Conservation (phyloP, 2,329 filamentous ascomycete species). For the Penicillium crustosum region DNA sequence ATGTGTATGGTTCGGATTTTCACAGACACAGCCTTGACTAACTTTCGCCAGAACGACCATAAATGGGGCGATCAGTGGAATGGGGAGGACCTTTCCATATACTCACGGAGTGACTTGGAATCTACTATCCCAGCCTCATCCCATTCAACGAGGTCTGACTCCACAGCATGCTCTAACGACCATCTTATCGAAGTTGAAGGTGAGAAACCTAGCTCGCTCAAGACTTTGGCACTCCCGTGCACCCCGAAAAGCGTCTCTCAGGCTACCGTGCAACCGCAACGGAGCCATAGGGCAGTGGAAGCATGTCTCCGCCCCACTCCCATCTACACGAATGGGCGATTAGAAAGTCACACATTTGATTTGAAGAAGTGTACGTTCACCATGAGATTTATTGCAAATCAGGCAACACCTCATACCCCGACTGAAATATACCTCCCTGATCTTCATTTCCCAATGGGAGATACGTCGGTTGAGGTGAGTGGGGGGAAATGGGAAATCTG, state of each 20-base stretch:
- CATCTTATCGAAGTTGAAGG: background rate
- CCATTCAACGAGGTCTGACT: background rate
- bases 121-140: conserved; percentile 43
- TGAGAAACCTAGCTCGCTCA: no score
- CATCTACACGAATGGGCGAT: conserved; percentile 68
- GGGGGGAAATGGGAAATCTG: conserved; percentile 89
- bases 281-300: conserved; percentile 84
- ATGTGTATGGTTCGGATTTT: conserved; percentile 17
- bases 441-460: conserved; percentile 81
- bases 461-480: conserved; percentile 70
- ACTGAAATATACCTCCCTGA: conserved; percentile 86
- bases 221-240: conserved; percentile 56
- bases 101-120: conserved; percentile 75
- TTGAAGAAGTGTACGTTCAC: conserved; percentile 75
- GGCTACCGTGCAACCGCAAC: conserved; percentile 58
- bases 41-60: conserved; percentile 68
- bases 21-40: background rate
- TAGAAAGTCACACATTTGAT: conserved; percentile 76
- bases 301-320: conserved; percentile 87
- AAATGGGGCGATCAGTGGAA: conserved; percentile 94
- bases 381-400: conserved; percentile 64
- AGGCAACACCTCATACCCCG: conserved; percentile 60
- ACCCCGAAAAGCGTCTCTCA: conserved; percentile 58
- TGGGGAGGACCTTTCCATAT: conserved; percentile 91
- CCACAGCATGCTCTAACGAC: background rate